Conservation (phyloP, 2,329 filamentous ascomycete genomes). For the Aspergillus amoenus region DNA sequence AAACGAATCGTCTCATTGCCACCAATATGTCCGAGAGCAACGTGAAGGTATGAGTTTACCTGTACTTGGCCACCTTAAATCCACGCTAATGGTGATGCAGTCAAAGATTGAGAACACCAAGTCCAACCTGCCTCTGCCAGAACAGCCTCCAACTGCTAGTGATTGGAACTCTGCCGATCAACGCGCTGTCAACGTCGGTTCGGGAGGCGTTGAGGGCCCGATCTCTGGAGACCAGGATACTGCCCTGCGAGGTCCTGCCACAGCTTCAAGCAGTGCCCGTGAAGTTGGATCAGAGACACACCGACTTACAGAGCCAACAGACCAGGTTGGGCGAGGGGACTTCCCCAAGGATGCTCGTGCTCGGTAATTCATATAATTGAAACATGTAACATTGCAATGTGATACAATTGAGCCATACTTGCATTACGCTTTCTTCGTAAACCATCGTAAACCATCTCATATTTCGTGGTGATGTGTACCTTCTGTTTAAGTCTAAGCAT, state of each 20-base stretch:
- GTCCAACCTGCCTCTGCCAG: slow-evolving; percentile 75
- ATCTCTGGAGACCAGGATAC: slow-evolving; percentile 50
- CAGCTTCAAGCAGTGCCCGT: slow-evolving; percentile 55
- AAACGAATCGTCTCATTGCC: not conserved
- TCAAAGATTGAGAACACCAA: slow-evolving; percentile 67
- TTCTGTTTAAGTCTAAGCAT: not conserved
- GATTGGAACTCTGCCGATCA: slow-evolving; percentile 75
- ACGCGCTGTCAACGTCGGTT: slow-evolving; percentile 68
- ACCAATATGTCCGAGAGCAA: slow-evolving; percentile 29
- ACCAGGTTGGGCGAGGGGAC: slow-evolving; percentile 56
- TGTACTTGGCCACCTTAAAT: slow-evolving; percentile 47
- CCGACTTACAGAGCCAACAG: slow-evolving; percentile 48
- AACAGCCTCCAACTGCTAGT: slow-evolving; percentile 71
- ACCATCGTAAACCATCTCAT: not conserved
- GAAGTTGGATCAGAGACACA: slow-evolving; percentile 53
- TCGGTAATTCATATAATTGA: slow-evolving; percentile 34
- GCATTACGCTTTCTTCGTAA: not conserved
- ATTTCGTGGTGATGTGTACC: not conserved
- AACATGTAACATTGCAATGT: slow-evolving; percentile 6
- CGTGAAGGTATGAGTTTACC: not conserved
- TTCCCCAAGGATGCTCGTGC: slow-evolving; percentile 62
- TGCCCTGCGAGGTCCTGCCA: slow-evolving; percentile 60
- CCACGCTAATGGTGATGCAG: slow-evolving; percentile 53
- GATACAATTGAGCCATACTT: not conserved
- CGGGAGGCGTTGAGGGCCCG: slow-evolving; percentile 56